These are phyloP conservation scores for Begonia loranthoides DNA, from an alignment of 306 rosid genomes.

Conservation along the genomic window DNA sequence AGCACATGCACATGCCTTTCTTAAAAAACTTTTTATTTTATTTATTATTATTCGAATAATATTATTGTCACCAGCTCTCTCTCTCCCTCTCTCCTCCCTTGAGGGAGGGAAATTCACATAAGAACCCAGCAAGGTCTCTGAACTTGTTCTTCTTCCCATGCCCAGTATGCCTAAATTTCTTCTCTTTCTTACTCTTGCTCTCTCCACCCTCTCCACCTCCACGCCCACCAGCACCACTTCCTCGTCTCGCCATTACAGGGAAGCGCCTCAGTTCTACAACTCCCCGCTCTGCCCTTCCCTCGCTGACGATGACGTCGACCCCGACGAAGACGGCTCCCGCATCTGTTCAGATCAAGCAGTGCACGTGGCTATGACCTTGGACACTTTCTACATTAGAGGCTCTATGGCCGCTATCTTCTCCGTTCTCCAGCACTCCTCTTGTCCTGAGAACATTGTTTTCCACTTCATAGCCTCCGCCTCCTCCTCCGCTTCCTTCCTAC, in stretches of 20 bases:
- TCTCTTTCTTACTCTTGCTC: neutral
- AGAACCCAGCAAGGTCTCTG: too few species aligned
- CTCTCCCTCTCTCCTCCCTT: neutral
- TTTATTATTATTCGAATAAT: neutral
- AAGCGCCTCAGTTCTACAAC: constrained; percentile 87
- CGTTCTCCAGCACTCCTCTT: constrained; percentile 70
- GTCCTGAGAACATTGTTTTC: constrained; percentile 61
- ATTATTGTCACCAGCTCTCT: neutral
- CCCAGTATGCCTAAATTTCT: too few species aligned
- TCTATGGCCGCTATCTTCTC: constrained; percentile 89
- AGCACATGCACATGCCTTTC: too few species aligned
- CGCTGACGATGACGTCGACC: constrained; percentile 12
- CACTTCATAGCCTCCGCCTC: constrained; percentile 55
- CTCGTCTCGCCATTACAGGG: constrained; percentile 28
- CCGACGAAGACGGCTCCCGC: constrained; percentile 5
- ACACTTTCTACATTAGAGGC: constrained; percentile 67
- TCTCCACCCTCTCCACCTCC: constrained; percentile 1
- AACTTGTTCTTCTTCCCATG: too few species aligned
- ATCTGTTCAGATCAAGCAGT: constrained; percentile 46
- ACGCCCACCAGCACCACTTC: neutral
- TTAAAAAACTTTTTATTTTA: neutral
- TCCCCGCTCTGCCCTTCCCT: constrained; percentile 50
- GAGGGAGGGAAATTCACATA: too few species aligned
- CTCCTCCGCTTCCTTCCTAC: constrained; percentile 36
- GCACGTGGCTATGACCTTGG: constrained; percentile 83